Percentiles rank a stretch among this genome's conserved stretches.
phyloP scores from a whole-genome alignment of 495 filamentous ascomycete genomes.

The Penicillium malachiteum region DNA sequence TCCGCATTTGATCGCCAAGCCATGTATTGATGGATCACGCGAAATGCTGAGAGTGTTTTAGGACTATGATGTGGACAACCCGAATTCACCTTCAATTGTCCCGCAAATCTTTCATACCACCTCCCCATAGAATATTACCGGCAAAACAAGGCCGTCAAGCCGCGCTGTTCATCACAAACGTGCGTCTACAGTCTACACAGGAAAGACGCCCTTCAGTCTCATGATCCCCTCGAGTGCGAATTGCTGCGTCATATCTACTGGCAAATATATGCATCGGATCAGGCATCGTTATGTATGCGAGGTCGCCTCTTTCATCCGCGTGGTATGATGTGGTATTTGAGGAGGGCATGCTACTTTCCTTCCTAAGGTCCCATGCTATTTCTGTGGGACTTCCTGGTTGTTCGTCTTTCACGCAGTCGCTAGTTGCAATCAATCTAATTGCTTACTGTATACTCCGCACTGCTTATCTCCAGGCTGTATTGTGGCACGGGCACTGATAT shows the following conservation, averaged over 20 bases:
- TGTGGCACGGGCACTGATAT: too few species aligned
- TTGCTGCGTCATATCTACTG: neutral
- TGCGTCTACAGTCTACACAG: neutral
- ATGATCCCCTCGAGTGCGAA: neutral
- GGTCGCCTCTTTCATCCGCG: neutral
- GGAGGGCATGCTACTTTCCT: neutral
- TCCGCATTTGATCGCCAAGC: neutral
- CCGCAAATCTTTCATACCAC: neutral
- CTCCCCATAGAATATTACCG: neutral
- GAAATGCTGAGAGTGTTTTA: neutral
- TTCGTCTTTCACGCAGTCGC: too few species aligned
- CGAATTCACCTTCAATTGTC: neutral
- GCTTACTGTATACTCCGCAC: too few species aligned
- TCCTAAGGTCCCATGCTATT: too few species aligned
- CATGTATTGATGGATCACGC: neutral
- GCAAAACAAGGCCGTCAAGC: neutral
- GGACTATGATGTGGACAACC: neutral
- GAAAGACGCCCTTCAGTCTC: neutral
- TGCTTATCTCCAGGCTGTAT: too few species aligned
- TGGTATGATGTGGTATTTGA: neutral
- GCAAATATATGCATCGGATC: neutral
- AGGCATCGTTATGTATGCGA: neutral
- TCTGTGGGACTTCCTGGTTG: too few species aligned
- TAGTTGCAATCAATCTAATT: too few species aligned
- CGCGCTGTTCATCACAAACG: neutral